phyloP scores from a whole-genome alignment of 129 eudicot species.

The Pulicaria dysenterica region DNA sequence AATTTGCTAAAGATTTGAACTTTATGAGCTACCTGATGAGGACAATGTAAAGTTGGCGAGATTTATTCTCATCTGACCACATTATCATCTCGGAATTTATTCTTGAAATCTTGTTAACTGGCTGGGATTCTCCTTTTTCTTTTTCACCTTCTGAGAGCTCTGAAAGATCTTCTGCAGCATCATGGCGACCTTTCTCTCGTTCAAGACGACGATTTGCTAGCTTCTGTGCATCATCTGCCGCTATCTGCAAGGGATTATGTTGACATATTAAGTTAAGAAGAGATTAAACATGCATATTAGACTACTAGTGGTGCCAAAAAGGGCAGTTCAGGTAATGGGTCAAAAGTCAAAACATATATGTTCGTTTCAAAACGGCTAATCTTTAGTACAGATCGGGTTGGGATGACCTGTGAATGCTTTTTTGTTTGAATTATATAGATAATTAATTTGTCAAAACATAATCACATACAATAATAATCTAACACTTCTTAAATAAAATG shows the following conservation, averaged over 20 bases:
- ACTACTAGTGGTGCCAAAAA: constrained; percentile 1
- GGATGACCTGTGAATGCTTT: neutral
- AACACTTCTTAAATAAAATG: neutral
- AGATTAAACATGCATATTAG: constrained; percentile 8
- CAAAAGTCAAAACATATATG: neutral
- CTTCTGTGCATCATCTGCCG: constrained; percentile 61
- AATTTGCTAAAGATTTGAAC: neutral
- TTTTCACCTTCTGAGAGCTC: constrained; percentile 82
- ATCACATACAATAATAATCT: neutral
- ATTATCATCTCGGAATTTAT: constrained; percentile 61
- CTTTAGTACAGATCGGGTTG: constrained; percentile 1
- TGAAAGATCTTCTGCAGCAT: constrained; percentile 74
- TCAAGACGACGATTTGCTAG: constrained; percentile 60
- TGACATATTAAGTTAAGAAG: constrained; percentile 2
- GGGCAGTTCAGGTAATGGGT: neutral
- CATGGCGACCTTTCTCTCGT: constrained; percentile 63
- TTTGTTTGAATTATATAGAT: neutral
- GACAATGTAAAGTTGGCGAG: constrained; percentile 70
- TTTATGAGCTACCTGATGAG: constrained; percentile 58
- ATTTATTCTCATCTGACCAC: constrained; percentile 61
- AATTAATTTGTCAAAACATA: neutral
- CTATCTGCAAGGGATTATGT: constrained; percentile 50
- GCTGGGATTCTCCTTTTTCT: constrained; percentile 49
- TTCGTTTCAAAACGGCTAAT: neutral
- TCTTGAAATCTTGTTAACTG: constrained; percentile 46